Evolutionary conservation across 129 eudicot genomes (phyloP).

Genomic region (Flaveria sonorensis): DNA sequence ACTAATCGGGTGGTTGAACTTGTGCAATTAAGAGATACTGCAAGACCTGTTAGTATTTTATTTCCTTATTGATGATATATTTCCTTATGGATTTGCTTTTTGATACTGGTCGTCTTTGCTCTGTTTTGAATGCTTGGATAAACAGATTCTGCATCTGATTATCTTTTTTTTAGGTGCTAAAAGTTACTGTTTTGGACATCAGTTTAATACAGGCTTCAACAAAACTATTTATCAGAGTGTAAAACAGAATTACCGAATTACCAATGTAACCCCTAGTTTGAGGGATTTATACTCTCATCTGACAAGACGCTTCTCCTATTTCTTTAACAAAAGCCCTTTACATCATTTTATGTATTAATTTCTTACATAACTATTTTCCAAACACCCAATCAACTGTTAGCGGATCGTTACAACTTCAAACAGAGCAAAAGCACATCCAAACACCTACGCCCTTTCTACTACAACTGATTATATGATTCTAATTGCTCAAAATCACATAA

Average conservation of each 20-base stretch:
- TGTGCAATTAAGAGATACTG: slow-evolving; percentile 89
- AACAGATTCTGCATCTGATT: background rate
- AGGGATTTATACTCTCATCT: background rate
- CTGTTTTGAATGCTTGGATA: background rate
- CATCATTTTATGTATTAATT: background rate
- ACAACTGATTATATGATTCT: background rate
- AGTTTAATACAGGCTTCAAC: too few relatives aligned
- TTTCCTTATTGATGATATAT: background rate
- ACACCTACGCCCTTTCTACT: background rate
- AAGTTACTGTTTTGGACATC: too few relatives aligned
- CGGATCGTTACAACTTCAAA: background rate
- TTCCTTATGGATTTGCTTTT: too few relatives aligned
- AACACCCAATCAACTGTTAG: background rate
- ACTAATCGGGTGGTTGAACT: slow-evolving; percentile 96
- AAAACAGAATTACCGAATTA: background rate
- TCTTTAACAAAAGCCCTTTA: too few relatives aligned
- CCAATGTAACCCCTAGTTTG: background rate
- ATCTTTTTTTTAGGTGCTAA: too few relatives aligned
- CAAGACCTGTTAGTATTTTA: slow-evolving; percentile 80
- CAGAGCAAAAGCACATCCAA: background rate
- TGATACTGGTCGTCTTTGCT: too few relatives aligned
- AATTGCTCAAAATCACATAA: background rate
- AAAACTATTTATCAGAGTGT: background rate
- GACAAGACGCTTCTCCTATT: background rate
- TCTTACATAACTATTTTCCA: too few relatives aligned